phyloP scores from a whole-genome alignment of 345 rosid species.

The Pelargonium nanum region DNA sequence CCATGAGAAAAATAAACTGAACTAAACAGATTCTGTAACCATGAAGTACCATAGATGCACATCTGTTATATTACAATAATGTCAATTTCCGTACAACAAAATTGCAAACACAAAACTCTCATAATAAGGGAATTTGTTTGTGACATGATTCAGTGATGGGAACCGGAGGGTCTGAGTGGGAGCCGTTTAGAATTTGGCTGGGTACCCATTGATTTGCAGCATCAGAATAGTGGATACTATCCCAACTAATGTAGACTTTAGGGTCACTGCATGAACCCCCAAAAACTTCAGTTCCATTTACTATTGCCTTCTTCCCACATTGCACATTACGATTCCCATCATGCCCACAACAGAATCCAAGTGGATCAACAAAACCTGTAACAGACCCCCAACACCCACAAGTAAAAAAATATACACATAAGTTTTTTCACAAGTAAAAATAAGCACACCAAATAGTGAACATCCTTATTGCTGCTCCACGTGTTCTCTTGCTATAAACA shows the following conservation, averaged over 20 bases:
- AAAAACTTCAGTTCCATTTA: conserved; percentile 41
- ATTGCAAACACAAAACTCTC: background rate
- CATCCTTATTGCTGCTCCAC: background rate
- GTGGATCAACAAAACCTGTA: conserved; percentile 47
- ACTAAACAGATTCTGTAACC: too few species aligned
- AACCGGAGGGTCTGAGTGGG: background rate
- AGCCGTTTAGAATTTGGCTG: background rate
- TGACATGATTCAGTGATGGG: background rate
- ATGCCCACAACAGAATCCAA: conserved; percentile 57
- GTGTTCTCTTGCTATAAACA: too few species aligned
- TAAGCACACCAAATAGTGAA: background rate
- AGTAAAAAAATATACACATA: too few species aligned
- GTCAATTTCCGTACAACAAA: background rate
- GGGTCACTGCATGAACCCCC: conserved; percentile 46
- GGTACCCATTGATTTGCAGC: conserved; percentile 9
- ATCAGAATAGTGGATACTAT: conserved; percentile 57
- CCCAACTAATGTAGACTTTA: conserved; percentile 47
- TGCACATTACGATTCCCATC: conserved; percentile 43
- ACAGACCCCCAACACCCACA: conserved; percentile 12
- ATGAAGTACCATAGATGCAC: too few species aligned
- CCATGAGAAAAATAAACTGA: too few species aligned
- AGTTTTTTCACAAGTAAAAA: background rate
- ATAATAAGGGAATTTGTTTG: background rate
- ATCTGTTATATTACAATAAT: too few species aligned
- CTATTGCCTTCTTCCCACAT: conserved; percentile 54